Conservation (phyloP, 2,329 filamentous ascomycete genomes). For the Pyrenochaeta sp. region DNA sequence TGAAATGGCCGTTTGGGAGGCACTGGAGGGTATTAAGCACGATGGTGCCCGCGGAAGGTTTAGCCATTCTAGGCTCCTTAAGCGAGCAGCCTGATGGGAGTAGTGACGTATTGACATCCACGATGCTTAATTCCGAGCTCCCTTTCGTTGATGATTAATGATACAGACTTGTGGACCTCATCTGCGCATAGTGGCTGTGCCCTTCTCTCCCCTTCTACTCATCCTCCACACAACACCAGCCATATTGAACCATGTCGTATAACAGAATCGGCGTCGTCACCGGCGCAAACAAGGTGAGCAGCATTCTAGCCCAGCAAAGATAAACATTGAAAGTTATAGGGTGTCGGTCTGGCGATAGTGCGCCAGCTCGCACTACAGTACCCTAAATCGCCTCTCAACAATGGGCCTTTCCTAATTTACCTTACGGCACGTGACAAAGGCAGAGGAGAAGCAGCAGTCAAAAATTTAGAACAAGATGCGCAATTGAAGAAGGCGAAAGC, state of each 20-base stretch:
- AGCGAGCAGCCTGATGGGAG: constrained; percentile 4
- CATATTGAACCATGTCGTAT: constrained; percentile 38
- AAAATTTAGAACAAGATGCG: constrained; percentile 54
- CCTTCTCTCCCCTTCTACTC: background rate
- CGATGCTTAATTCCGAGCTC: constrained; percentile 6
- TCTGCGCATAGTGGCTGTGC: background rate
- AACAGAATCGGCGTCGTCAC: constrained; percentile 61
- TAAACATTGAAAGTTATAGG: constrained; percentile 28
- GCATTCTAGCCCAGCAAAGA: background rate
- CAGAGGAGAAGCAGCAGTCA: constrained; percentile 58
- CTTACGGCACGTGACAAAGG: constrained; percentile 60
- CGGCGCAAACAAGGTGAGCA: constrained; percentile 60
- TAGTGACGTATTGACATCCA: constrained; percentile 13
- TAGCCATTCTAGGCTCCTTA: constrained; percentile 1
- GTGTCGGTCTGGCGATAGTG: constrained; percentile 61
- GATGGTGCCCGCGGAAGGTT: constrained; percentile 5
- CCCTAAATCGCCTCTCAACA: constrained; percentile 58
- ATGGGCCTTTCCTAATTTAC: constrained; percentile 61
- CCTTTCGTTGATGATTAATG: background rate
- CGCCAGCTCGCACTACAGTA: constrained; percentile 64
- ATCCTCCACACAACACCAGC: background rate
- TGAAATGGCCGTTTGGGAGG: too few relatives aligned
- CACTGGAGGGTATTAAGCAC: too few relatives aligned
- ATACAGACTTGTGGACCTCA: background rate
- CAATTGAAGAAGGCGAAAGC: constrained; percentile 58